Conservation (phyloP, 805 yeast species). For the Starmerella khaoyaiensis region DNA sequence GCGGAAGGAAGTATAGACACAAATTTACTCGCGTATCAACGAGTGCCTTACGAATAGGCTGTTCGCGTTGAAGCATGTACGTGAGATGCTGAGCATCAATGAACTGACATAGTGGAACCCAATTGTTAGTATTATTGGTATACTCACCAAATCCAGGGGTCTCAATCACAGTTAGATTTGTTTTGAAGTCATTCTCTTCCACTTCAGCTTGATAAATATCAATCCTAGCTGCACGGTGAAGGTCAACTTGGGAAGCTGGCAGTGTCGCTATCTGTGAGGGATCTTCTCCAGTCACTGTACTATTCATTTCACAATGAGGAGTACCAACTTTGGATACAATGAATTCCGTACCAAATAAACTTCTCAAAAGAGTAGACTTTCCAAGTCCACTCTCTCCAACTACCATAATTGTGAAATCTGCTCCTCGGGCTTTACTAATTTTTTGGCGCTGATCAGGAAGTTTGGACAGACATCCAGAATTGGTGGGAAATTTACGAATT, state of each 20-base stretch:
- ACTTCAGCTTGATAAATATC: constrained; percentile 67
- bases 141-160: constrained; percentile 93
- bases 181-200: constrained; percentile 70
- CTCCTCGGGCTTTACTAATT: constrained; percentile 36
- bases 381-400: constrained; percentile 87
- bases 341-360: constrained; percentile 50
- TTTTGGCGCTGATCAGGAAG: constrained; percentile 13
- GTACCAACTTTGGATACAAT: background rate
- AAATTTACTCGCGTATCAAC: constrained; percentile 80
- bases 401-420: constrained; percentile 52
- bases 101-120: constrained; percentile 79
- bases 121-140: constrained; percentile 69
- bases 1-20: constrained; percentile 78
- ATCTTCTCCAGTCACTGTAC: background rate
- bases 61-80: constrained; percentile 86
- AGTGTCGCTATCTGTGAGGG: background rate
- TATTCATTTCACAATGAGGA: background rate
- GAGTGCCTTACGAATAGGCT: constrained; percentile 48
- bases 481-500: background rate
- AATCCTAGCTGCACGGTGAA: constrained; percentile 53
- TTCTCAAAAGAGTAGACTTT: constrained; percentile 80
- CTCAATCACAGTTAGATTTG: constrained; percentile 70
- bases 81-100: constrained; percentile 84
- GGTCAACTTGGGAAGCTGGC: constrained; percentile 15
- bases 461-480: background rate